Evolutionary conservation across 1,284 basidiomycete species (phyloP).

Genomic region (Austroboletus niveus): DNA sequence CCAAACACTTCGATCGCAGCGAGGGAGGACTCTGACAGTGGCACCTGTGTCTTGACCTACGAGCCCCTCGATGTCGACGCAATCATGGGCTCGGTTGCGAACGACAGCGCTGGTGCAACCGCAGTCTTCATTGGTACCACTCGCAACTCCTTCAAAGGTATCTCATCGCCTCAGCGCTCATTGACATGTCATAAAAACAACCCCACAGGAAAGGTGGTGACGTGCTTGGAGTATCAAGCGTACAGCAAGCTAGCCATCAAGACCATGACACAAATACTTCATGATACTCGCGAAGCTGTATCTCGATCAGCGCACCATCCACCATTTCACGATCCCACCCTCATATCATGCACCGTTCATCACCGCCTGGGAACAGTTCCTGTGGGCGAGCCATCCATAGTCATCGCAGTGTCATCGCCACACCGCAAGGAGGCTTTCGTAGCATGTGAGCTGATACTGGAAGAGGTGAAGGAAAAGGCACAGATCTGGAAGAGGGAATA

Average conservation of each 20-base stretch:
- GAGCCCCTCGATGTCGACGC: slow-evolving; percentile 51
- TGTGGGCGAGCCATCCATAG: slow-evolving; percentile 78
- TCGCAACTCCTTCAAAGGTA: slow-evolving; percentile 58
- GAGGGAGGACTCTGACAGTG: slow-evolving; percentile 43
- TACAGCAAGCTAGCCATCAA: slow-evolving; percentile 83
- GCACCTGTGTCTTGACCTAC: slow-evolving; percentile 61
- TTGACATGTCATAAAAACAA: slow-evolving; percentile 4
- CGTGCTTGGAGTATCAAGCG: slow-evolving; percentile 77
- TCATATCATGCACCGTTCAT: slow-evolving; percentile 60
- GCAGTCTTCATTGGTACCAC: slow-evolving; percentile 76
- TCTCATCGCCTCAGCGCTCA: not conserved
- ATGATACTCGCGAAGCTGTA: slow-evolving; percentile 42
- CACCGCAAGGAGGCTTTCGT: slow-evolving; percentile 81
- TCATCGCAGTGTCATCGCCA: slow-evolving; percentile 83
- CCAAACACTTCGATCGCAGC: slow-evolving; percentile 47
- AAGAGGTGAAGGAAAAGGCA: slow-evolving; percentile 78
- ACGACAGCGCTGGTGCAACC: slow-evolving; percentile 67
- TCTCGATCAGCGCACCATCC: slow-evolving; percentile 46
- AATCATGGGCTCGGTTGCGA: slow-evolving; percentile 60
- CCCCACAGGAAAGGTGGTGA: slow-evolving; percentile 64
- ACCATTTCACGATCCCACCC: slow-evolving; percentile 28
- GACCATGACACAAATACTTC: slow-evolving; percentile 66
- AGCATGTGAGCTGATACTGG: slow-evolving; percentile 79
- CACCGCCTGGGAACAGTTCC: slow-evolving; percentile 82
- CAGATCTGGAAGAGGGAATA: slow-evolving; percentile 92